These are phyloP conservation scores for Colletotrichum trifolii DNA, from an alignment of 2,329 filamentous ascomycete genomes.

Conservation along the genomic window DNA sequence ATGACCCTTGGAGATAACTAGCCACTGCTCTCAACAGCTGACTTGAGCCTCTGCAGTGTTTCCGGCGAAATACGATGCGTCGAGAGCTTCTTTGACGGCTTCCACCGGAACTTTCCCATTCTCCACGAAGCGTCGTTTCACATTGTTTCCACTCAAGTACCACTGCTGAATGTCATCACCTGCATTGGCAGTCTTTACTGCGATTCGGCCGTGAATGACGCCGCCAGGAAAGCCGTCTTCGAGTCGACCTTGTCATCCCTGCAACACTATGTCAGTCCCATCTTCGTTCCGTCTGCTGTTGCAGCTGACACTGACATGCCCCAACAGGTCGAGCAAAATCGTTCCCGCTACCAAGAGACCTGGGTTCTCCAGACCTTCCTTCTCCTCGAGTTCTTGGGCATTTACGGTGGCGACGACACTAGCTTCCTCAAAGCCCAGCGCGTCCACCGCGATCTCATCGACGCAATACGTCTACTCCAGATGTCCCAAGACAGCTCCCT, in stretches of 20 bases:
- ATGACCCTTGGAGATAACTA: too few relatives aligned
- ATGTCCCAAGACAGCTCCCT: conserved; percentile 25
- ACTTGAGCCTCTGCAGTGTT: background rate
- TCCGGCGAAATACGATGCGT: conserved; percentile 24
- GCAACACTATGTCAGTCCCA: conserved; percentile 21
- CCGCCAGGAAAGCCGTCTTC: conserved; percentile 17
- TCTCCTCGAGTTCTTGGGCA: conserved; percentile 23
- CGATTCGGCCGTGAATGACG: conserved; percentile 13
- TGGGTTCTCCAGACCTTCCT: conserved; percentile 26
- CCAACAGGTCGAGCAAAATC: conserved; percentile 19
- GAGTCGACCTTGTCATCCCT: conserved; percentile 17
- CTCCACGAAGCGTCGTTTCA: conserved; percentile 22
- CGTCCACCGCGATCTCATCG: conserved; percentile 23
- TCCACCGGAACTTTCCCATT: conserved; percentile 19
- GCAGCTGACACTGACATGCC: background rate
- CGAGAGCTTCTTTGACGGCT: conserved; percentile 24
- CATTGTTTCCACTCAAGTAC: conserved; percentile 25
- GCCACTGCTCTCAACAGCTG: background rate
- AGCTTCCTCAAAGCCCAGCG: conserved; percentile 26
- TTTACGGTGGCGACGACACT: conserved; percentile 23
- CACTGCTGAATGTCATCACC: conserved; percentile 19
- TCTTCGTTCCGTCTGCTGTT: background rate
- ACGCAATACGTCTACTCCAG: conserved; percentile 20
- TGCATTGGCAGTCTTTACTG: conserved; percentile 27
- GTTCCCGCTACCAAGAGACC: conserved; percentile 25